phyloP scores from a whole-genome alignment of 2,329 filamentous ascomycete species.

The Colletotrichum endophyticum region DNA sequence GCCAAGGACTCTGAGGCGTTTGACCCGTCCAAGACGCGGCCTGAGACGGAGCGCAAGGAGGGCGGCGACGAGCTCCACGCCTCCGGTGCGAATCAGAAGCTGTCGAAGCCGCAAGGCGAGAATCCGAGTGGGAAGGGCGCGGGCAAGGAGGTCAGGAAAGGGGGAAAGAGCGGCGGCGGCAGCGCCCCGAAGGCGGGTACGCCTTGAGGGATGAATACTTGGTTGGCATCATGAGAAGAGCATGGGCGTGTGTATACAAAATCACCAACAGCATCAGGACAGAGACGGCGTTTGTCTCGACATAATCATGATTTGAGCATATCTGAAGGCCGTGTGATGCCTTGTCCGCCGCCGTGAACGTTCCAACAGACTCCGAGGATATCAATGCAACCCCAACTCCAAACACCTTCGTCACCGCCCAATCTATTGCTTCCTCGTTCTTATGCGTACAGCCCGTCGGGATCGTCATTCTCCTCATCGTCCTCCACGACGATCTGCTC shows the following conservation, averaged over 20 bases:
- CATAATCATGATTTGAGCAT: not conserved
- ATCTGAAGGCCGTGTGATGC: not conserved
- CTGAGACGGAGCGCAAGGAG: constrained; percentile 60
- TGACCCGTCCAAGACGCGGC: constrained; percentile 69
- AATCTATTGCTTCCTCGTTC: not conserved
- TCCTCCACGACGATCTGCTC: constrained; percentile 50
- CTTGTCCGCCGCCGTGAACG: not conserved
- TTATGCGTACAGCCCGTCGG: constrained; percentile 51
- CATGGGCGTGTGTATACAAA: not conserved
- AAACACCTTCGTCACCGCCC: not conserved
- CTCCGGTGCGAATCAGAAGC: constrained; percentile 49
- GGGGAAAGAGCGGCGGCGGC: constrained; percentile 35
- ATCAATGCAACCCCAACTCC: constrained; percentile 13
- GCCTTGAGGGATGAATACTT: not conserved
- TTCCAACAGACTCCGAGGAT: not conserved
- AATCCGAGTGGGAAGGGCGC: constrained; percentile 36
- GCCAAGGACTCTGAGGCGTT: constrained; percentile 67
- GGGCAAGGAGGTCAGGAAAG: constrained; percentile 37
- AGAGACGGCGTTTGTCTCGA: not conserved
- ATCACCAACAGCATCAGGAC: not conserved
- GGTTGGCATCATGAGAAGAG: not conserved
- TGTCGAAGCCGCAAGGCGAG: constrained; percentile 44
- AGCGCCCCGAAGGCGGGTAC: constrained; percentile 35
- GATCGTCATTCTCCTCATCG: constrained; percentile 57
- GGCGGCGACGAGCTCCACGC: constrained; percentile 42